Conservation (phyloP, 2,329 filamentous ascomycete species). For the Monosporascus sp. region DNA sequence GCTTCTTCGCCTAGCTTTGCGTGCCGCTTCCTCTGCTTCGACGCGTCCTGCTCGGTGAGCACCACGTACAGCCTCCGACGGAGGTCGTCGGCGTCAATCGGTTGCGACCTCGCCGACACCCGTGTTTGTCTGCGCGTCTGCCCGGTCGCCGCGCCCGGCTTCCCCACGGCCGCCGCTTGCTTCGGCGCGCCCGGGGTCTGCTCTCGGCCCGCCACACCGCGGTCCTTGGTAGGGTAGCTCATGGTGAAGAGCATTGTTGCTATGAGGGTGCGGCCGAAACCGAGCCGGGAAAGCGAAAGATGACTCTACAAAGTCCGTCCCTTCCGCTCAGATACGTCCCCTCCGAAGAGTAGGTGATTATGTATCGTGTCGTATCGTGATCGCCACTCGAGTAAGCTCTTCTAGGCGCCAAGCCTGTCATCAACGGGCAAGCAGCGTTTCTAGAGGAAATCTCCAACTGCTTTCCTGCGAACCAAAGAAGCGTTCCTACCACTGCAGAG, state of each 20-base stretch:
- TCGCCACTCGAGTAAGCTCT: too few relatives aligned
- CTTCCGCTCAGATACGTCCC: too few relatives aligned
- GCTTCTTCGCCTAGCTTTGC: constrained; percentile 11
- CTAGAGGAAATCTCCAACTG: too few relatives aligned
- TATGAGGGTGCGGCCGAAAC: neutral
- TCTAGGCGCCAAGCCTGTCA: too few relatives aligned
- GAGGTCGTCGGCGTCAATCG: constrained; percentile 52
- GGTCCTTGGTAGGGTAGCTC: constrained; percentile 6
- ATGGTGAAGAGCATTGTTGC: constrained; percentile 13
- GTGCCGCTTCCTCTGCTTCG: constrained; percentile 30
- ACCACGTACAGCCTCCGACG: constrained; percentile 46
- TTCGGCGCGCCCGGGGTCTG: neutral
- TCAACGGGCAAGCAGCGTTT: neutral
- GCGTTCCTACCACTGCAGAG: neutral
- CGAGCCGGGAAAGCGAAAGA: neutral
- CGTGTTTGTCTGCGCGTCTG: constrained; percentile 2
- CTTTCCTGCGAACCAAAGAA: too few relatives aligned
- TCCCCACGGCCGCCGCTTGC: neutral
- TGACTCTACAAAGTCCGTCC: neutral
- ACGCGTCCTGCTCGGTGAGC: constrained; percentile 43
- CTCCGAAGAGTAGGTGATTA: too few relatives aligned
- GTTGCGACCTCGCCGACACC: constrained; percentile 22
- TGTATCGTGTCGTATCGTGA: too few relatives aligned
- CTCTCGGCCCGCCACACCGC: neutral
- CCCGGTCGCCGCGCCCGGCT: neutral